A percentile compares a stretch with the other conserved stretches of the same genome.
These are phyloP conservation scores for Maudiozyma humilis DNA, from an alignment of 1,139 yeast species.

Conservation along the genomic window DNA sequence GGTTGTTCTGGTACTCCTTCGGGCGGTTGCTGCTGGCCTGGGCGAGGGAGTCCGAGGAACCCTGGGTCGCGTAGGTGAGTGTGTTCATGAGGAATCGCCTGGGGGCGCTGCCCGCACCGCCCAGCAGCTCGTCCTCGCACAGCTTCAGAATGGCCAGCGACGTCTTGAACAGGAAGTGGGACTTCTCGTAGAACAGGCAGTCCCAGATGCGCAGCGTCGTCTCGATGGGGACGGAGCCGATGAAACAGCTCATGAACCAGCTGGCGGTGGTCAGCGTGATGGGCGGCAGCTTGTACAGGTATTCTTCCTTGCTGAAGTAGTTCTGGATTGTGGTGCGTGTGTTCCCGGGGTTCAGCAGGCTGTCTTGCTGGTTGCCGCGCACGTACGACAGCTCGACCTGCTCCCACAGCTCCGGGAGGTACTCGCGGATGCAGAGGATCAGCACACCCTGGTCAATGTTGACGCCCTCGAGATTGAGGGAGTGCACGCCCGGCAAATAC, in stretches of 20 bases:
- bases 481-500: slow-evolving; percentile 85
- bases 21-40: slow-evolving; percentile 1
- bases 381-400: slow-evolving; percentile 35
- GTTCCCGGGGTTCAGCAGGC: slow-evolving; percentile 1
- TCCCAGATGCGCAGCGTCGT: slow-evolving; percentile 89
- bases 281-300: slow-evolving; percentile 72
- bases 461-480: slow-evolving; percentile 83
- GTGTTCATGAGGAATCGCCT: not conserved
- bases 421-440: slow-evolving; percentile 75
- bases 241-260: slow-evolving; percentile 95
- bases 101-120: slow-evolving; percentile 3
- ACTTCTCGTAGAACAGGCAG: slow-evolving; percentile 83
- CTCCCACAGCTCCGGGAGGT: slow-evolving; percentile 74
- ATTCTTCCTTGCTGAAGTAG: slow-evolving; percentile 38
- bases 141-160: slow-evolving; percentile 75
- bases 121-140: slow-evolving; percentile 38
- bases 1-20: slow-evolving; percentile 4
- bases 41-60: slow-evolving; percentile 1
- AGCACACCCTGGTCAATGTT: slow-evolving; percentile 91
- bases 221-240: slow-evolving; percentile 81
- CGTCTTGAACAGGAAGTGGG: slow-evolving; percentile 73
- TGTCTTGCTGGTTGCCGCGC: slow-evolving; percentile 5
- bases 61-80: slow-evolving; percentile 1
- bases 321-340: slow-evolving; percentile 7
- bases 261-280: slow-evolving; percentile 87